Conservation (phyloP, 805 yeast genomes). For the Saccharomycopsis sp. region DNA sequence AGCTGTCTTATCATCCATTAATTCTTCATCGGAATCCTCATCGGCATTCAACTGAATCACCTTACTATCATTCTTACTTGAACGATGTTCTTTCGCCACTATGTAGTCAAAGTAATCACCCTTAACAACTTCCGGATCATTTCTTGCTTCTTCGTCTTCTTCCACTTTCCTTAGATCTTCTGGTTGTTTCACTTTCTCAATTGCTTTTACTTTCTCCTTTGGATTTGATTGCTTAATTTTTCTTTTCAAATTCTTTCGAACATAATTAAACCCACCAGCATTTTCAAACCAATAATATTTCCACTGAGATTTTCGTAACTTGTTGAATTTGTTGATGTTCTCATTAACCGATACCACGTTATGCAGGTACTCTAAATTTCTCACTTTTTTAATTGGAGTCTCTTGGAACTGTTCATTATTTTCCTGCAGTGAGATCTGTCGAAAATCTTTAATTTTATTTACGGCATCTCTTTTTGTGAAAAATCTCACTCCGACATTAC, state of each 20-base stretch:
- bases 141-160: neutral
- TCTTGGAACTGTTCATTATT: conserved; percentile 1
- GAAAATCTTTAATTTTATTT: conserved; percentile 3
- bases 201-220: neutral
- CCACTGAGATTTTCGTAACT: conserved; percentile 16
- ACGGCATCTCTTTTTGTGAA: conserved; percentile 7
- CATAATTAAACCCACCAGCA: conserved; percentile 17
- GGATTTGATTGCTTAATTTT: conserved; percentile 1
- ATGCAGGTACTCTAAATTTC: conserved; percentile 18
- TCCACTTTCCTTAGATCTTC: neutral
- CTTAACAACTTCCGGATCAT: neutral
- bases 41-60: conserved; percentile 14
- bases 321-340: conserved; percentile 7
- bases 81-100: conserved; percentile 1
- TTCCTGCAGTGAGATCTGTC: neutral
- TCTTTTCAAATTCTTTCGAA: conserved; percentile 11
- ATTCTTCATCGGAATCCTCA: conserved; percentile 17
- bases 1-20: conserved; percentile 10
- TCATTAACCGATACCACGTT: conserved; percentile 19
- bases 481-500: conserved; percentile 13
- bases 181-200: neutral
- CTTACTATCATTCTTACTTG: neutral
- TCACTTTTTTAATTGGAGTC: conserved; percentile 8
- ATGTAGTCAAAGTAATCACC: conserved; percentile 13
- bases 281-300: conserved; percentile 21